phyloP scores from a whole-genome alignment of 2,329 filamentous ascomycete species.

The Botrytis paeoniae region DNA sequence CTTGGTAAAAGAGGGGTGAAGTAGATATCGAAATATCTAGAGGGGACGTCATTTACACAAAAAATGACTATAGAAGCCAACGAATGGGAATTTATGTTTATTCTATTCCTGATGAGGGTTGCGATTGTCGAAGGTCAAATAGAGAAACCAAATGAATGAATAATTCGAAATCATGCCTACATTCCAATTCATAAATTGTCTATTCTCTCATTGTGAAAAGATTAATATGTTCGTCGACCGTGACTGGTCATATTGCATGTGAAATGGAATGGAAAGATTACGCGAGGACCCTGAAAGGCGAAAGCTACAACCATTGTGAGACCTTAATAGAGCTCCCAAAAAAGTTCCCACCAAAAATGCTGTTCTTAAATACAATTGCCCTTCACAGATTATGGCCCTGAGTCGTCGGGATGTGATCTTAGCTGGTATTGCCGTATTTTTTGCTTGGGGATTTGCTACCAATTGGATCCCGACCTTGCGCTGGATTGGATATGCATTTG shows the following conservation, averaged over 20 bases:
- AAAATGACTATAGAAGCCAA: background rate
- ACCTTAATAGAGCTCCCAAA: constrained; percentile 20
- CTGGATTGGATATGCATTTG: constrained; percentile 82
- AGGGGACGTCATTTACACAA: background rate
- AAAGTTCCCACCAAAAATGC: constrained; percentile 33
- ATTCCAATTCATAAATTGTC: background rate
- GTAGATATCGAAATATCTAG: too few species aligned
- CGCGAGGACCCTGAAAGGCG: constrained; percentile 22
- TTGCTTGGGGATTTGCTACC: constrained; percentile 84
- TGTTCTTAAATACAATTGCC: constrained; percentile 31
- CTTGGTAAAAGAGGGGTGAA: constrained; percentile 46
- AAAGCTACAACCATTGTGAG: constrained; percentile 20
- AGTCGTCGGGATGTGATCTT: constrained; percentile 69
- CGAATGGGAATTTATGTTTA: background rate
- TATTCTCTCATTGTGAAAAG: background rate
- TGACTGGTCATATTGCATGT: constrained; percentile 15
- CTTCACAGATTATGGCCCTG: constrained; percentile 58
- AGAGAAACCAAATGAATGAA: background rate
- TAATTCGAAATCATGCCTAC: background rate
- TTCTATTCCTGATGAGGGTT: background rate
- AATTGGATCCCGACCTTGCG: constrained; percentile 80
- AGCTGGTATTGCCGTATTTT: constrained; percentile 66
- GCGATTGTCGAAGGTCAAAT: background rate
- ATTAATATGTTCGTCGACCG: background rate
- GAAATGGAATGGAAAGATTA: constrained; percentile 22